These are phyloP conservation scores for Sphaerobolus stellatus DNA, from an alignment of 1,284 basidiomycete species.

Conservation along the genomic window DNA sequence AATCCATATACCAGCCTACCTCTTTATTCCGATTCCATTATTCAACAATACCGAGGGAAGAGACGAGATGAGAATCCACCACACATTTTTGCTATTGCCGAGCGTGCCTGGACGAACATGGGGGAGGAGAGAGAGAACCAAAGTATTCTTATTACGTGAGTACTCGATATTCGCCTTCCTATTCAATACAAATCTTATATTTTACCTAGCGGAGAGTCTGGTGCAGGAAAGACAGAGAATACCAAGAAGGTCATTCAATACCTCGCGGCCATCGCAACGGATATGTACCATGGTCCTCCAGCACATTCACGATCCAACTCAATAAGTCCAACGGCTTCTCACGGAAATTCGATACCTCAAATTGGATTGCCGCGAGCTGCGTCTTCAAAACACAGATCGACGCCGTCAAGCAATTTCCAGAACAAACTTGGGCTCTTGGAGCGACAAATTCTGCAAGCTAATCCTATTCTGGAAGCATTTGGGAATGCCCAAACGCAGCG, in stretches of 20 bases:
- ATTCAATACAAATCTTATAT: not conserved
- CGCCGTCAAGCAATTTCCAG: slow-evolving; percentile 99
- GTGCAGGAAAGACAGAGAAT: slow-evolving; percentile 99
- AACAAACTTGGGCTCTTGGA: slow-evolving; percentile 86
- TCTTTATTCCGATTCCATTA: slow-evolving; percentile 95
- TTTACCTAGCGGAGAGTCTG: slow-evolving; percentile 84
- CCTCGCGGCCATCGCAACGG: slow-evolving; percentile 93
- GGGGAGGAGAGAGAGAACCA: slow-evolving; percentile 96
- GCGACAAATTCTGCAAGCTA: slow-evolving; percentile 96
- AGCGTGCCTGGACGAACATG: slow-evolving; percentile 98
- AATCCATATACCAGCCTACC: slow-evolving; percentile 95
- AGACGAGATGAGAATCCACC: slow-evolving; percentile 94
- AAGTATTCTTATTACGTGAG: slow-evolving; percentile 95
- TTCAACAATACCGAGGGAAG: slow-evolving; percentile 94
- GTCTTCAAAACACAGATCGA: slow-evolving; percentile 42
- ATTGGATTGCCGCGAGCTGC: slow-evolving; percentile 59
- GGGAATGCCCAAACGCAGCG: slow-evolving; percentile 98
- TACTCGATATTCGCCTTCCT: slow-evolving; percentile 18
- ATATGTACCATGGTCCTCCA: slow-evolving; percentile 58
- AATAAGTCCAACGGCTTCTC: slow-evolving; percentile 27
- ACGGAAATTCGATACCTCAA: no score
- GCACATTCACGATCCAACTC: slow-evolving; percentile 62
- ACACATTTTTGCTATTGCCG: slow-evolving; percentile 96
- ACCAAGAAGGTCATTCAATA: slow-evolving; percentile 99
- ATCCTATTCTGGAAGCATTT: slow-evolving; percentile 97